phyloP scores from a whole-genome alignment of 2,329 filamentous ascomycete genomes.

The Cladosporium cucumerinum region DNA sequence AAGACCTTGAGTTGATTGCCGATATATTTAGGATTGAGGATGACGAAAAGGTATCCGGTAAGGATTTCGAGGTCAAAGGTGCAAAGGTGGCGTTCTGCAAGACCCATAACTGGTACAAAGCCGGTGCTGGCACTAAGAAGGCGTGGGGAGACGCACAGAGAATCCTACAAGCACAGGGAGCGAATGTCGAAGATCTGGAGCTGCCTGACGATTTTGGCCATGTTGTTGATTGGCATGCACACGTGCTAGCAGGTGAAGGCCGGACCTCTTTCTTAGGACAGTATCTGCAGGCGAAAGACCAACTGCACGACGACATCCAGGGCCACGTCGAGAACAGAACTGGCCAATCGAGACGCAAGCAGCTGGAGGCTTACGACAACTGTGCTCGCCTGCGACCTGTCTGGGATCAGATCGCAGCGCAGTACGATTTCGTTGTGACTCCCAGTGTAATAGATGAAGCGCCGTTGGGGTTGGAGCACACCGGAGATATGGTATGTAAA shows the following conservation, averaged over 20 bases:
- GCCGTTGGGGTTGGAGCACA: slow-evolving; percentile 51
- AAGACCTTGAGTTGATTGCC: slow-evolving; percentile 57
- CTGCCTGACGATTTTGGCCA: slow-evolving; percentile 50
- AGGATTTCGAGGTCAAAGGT: slow-evolving; percentile 38
- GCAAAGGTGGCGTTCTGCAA: slow-evolving; percentile 55
- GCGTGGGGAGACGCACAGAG: slow-evolving; percentile 37
- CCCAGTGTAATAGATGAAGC: slow-evolving; percentile 61
- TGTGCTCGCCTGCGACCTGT: slow-evolving; percentile 54
- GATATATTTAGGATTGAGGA: slow-evolving; percentile 55
- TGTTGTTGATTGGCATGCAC: slow-evolving; percentile 51
- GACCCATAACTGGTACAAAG: slow-evolving; percentile 51
- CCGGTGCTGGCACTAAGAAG: slow-evolving; percentile 35
- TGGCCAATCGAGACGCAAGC: slow-evolving; percentile 40
- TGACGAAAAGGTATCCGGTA: slow-evolving; percentile 37
- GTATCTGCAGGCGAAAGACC: slow-evolving; percentile 47
- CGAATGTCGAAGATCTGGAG: slow-evolving; percentile 54
- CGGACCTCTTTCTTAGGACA: slow-evolving; percentile 53
- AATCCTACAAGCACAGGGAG: slow-evolving; percentile 46
- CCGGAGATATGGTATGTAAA: slow-evolving; percentile 51
- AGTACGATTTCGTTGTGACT: slow-evolving; percentile 56
- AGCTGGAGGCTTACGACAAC: slow-evolving; percentile 55
- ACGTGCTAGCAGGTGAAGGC: slow-evolving; percentile 53
- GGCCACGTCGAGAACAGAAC: slow-evolving; percentile 52
- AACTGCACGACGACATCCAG: slow-evolving; percentile 46
- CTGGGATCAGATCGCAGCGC: slow-evolving; percentile 51